Evolutionary conservation across 345 rosid genomes (phyloP).

Genomic region (Litchi chinensis): DNA sequence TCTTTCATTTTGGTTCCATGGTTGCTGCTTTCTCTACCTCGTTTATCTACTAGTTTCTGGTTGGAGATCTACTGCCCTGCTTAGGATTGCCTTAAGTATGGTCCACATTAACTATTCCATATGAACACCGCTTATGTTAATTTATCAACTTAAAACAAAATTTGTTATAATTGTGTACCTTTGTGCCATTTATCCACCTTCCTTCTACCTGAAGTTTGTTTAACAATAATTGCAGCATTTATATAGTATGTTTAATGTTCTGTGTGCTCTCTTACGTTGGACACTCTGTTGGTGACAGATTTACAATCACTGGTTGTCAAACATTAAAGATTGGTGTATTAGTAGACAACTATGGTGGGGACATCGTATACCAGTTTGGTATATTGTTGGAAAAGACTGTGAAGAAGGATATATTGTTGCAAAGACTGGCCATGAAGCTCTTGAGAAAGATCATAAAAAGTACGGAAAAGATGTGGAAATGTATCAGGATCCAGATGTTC

Average conservation of each 20-base stretch:
- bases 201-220: background rate
- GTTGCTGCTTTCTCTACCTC: constrained; percentile 2
- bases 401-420: constrained; percentile 94
- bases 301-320: constrained; percentile 94
- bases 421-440: constrained; percentile 73
- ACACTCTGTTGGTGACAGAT: constrained; percentile 49
- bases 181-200: background rate
- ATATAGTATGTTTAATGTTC: background rate
- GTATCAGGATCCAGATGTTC: constrained; percentile 97
- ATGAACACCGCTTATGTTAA: background rate
- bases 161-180: background rate
- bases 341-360: constrained; percentile 99
- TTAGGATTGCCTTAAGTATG: background rate
- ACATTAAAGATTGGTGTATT: constrained; percentile 99
- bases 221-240: background rate
- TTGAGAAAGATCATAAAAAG: constrained; percentile 67
- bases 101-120: background rate
- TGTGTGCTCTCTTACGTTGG: constrained; percentile 12
- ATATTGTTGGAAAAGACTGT: constrained; percentile 75
- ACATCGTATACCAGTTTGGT: constrained; percentile 99
- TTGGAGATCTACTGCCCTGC: background rate
- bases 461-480: constrained; percentile 84
- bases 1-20: background rate
- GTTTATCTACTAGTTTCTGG: background rate
- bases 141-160: background rate